Evolutionary conservation across 2,329 filamentous ascomycete species (phyloP).

Genomic region (Aspergillus glaucus): DNA sequence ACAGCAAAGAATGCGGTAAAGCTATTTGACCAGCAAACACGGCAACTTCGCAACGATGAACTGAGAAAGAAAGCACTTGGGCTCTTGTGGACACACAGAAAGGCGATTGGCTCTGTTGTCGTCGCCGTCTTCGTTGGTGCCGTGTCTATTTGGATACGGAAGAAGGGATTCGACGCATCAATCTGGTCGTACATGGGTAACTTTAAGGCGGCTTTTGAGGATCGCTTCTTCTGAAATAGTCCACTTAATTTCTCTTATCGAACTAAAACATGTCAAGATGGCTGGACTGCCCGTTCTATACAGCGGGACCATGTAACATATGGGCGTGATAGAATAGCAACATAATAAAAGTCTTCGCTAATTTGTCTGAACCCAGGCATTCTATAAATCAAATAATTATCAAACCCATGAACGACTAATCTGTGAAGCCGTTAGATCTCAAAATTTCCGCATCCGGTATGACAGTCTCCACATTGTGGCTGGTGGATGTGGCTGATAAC

Average conservation of each 20-base stretch:
- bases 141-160: slow-evolving; percentile 62
- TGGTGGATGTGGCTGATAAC: slow-evolving; percentile 2
- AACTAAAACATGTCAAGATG: background rate
- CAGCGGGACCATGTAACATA: background rate
- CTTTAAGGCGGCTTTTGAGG: slow-evolving; percentile 18
- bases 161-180: slow-evolving; percentile 29
- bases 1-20: slow-evolving; percentile 59
- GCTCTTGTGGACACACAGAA: slow-evolving; percentile 58
- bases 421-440: too few relatives aligned
- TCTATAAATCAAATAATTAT: background rate
- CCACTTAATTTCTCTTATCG: background rate
- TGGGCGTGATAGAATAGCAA: background rate
- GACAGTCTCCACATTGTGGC: slow-evolving; percentile 1
- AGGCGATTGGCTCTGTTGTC: slow-evolving; percentile 56
- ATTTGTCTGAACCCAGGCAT: background rate
- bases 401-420: too few relatives aligned
- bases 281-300: background rate
- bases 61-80: slow-evolving; percentile 45
- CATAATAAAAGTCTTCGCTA: too few relatives aligned
- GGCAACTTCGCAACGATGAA: slow-evolving; percentile 64
- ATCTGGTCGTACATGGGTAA: slow-evolving; percentile 28
- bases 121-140: slow-evolving; percentile 62
- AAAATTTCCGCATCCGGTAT: too few relatives aligned
- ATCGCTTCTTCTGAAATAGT: background rate
- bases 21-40: slow-evolving; percentile 65